phyloP scores from a whole-genome alignment of 768 basidiomycete species.

The Holtermanniella nyarrowii region DNA sequence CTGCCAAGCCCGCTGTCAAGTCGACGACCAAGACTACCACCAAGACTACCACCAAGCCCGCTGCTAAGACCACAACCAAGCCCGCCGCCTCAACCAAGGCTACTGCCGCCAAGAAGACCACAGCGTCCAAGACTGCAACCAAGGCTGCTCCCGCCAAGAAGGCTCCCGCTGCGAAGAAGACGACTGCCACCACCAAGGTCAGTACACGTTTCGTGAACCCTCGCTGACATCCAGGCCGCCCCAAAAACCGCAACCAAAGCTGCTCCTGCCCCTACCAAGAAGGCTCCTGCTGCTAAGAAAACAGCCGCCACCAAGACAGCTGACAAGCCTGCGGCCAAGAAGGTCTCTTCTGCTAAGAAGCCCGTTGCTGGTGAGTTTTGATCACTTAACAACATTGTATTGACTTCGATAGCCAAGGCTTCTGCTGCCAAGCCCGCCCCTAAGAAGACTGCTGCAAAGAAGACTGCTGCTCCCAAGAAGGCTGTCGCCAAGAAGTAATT shows the following conservation, averaged over 20 bases:
- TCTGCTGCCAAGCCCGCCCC: slow-evolving; percentile 11
- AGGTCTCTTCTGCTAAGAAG: slow-evolving; percentile 25
- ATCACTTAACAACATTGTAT: neutral
- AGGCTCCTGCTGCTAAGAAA: slow-evolving; percentile 1
- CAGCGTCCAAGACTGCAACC: slow-evolving; percentile 42
- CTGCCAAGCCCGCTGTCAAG: slow-evolving; percentile 27
- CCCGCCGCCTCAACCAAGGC: slow-evolving; percentile 42
- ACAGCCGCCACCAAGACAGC: neutral
- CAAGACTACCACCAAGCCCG: slow-evolving; percentile 11
- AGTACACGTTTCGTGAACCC: neutral
- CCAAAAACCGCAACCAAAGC: slow-evolving; percentile 1
- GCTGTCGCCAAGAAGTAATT: too few species aligned
- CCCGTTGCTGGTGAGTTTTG: slow-evolving; percentile 18
- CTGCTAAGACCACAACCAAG: slow-evolving; percentile 39
- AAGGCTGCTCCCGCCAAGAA: slow-evolving; percentile 41
- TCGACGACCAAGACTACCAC: too few species aligned
- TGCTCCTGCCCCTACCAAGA: slow-evolving; percentile 26
- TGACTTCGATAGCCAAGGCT: slow-evolving; percentile 17
- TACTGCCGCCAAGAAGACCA: slow-evolving; percentile 39
- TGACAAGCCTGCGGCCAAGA: slow-evolving; percentile 15
- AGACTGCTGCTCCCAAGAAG: too few species aligned
- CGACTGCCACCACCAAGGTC: slow-evolving; percentile 18
- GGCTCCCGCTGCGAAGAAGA: slow-evolving; percentile 40
- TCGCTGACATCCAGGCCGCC: slow-evolving; percentile 31
- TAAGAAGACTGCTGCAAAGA: slow-evolving; percentile 15